These are phyloP conservation scores for Cladosporium velox DNA, from an alignment of 2,329 filamentous ascomycete genomes.

Conservation along the genomic window DNA sequence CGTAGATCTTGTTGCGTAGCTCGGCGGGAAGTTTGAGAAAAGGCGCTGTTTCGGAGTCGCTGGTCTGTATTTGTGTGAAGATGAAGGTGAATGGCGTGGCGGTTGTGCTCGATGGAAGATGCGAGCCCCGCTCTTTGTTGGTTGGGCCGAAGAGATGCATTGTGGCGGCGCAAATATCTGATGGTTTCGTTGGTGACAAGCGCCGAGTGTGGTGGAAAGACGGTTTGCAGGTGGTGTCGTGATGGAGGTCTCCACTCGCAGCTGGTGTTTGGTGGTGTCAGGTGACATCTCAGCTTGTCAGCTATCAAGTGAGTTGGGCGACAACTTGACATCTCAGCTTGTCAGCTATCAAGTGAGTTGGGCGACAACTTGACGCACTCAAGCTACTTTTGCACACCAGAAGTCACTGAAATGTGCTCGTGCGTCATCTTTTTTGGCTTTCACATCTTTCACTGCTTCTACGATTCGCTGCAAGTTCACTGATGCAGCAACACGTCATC, in stretches of 20 bases:
- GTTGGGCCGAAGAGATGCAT: background rate
- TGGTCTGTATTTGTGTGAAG: background rate
- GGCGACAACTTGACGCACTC: background rate
- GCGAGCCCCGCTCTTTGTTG: background rate
- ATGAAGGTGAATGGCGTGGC: background rate
- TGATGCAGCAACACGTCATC: background rate
- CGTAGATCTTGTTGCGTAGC: constrained; percentile 35
- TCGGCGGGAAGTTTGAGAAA: constrained; percentile 38
- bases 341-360: background rate
- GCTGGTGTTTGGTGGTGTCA: background rate
- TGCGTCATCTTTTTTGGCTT: background rate
- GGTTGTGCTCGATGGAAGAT: background rate
- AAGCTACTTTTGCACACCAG: background rate
- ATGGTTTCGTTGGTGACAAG: background rate
- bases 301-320: background rate
- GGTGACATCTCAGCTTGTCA: background rate
- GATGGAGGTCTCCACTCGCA: background rate
- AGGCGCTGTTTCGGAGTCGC: background rate
- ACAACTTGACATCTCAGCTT: background rate
- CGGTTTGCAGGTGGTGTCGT: background rate
- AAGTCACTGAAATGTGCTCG: background rate
- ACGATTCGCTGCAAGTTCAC: background rate
- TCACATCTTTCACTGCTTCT: background rate
- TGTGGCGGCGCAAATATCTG: background rate
- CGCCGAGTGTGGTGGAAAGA: background rate